Conservation (phyloP, 2,329 filamentous ascomycete species). For the Cercospora sesami region DNA sequence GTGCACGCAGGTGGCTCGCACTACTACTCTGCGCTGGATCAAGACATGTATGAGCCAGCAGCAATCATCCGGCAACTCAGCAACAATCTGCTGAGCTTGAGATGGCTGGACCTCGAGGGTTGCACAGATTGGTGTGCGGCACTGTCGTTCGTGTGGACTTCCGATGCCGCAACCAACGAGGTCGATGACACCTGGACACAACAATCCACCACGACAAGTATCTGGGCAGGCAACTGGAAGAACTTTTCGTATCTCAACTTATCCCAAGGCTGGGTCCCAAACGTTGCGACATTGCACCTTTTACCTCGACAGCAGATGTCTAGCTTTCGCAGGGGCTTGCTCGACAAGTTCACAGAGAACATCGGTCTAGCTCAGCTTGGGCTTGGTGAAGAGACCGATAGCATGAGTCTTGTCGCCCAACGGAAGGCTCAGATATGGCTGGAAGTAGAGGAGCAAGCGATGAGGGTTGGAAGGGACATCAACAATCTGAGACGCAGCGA, state of each 20-base stretch:
- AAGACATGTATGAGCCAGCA: slow-evolving; percentile 58
- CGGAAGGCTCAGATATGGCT: slow-evolving; percentile 39
- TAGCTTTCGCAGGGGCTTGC: slow-evolving; percentile 5
- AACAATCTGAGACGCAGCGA: slow-evolving; percentile 30
- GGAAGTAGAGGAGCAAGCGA: slow-evolving; percentile 41
- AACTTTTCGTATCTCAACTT: slow-evolving; percentile 46
- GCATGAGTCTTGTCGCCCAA: slow-evolving; percentile 2
- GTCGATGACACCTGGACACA: slow-evolving; percentile 18
- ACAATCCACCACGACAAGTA: slow-evolving; percentile 34
- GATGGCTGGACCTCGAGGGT: slow-evolving; percentile 63
- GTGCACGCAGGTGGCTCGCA: slow-evolving; percentile 54
- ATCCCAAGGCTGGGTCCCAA: slow-evolving; percentile 49
- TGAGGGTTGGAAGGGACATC: slow-evolving; percentile 38
- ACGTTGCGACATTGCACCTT: slow-evolving; percentile 21
- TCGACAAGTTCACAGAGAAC: slow-evolving; percentile 12
- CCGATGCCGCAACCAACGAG: background rate
- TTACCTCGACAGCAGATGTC: slow-evolving; percentile 36
- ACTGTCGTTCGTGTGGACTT: slow-evolving; percentile 36
- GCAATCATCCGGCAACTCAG: slow-evolving; percentile 58
- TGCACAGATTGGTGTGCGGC: slow-evolving; percentile 58
- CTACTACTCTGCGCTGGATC: slow-evolving; percentile 54
- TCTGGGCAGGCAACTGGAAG: slow-evolving; percentile 47
- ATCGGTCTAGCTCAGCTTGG: background rate
- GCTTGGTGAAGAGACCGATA: background rate
- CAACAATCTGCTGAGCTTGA: slow-evolving; percentile 57